Evolutionary conservation across 2,329 filamentous ascomycete species (phyloP), one percentile per base, ranked within the genome.

Genomic region (Aspergillus fischeri): DNA sequence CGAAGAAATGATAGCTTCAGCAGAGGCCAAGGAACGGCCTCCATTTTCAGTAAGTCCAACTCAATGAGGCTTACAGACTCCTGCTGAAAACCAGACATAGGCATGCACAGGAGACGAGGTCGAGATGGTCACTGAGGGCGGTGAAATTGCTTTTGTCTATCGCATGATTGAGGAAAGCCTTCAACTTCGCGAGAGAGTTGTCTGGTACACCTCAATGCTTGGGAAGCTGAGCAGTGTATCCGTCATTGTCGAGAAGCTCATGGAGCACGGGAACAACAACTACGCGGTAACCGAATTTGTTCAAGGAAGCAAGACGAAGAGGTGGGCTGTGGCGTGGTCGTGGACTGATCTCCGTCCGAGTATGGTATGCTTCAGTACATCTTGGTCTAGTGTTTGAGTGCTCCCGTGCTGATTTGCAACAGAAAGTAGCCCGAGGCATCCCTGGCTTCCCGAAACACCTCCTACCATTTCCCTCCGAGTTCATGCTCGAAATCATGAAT

Each of bases 141-240:
- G 92, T 1, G 92, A 96, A 70, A 76, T 90, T 0, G 84, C 82
- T 3, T 96, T 96, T 70, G 86, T 91, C 3, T 75, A 78, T 1
- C 81, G 84, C 5, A 87, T 96, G 61, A 78, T 96, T 4, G 75
- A 82, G 0, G 89, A 95, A 70, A 91, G 87, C 35, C 71, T 89
- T 0, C 58, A 70, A 0, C 75, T 91, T 1, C 76, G 78, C 20
- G 78, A 82, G 0, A 80, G 81, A 9, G 85, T 96, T 0, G 83
- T 84, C 59, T 99, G 94, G 94, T 97, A 94, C 73, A 94, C 89
- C 1, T 86, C 87, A 54, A 95, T 97, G 91, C 79, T 97, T 0
- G 92, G 93, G 0, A 95, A 95, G 67, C 78, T 90, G 29, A 92
- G 88, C 63, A 78, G 90, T 3, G 80, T 88, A 0, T 77, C 79